phyloP scores from a whole-genome alignment of 129 eudicot species.

The Logfia minima region DNA sequence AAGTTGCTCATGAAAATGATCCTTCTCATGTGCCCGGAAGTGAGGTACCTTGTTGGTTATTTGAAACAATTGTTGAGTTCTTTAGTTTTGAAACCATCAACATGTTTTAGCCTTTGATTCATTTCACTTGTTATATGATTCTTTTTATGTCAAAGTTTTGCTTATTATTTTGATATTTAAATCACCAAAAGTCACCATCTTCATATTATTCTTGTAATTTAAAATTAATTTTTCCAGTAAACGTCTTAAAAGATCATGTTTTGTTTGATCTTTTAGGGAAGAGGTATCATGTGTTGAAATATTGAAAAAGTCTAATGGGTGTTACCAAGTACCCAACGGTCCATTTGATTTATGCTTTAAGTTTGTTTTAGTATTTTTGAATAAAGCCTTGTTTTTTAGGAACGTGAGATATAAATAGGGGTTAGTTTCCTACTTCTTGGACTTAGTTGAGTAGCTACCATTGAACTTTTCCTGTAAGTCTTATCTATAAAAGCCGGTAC shows the following conservation, averaged over 20 bases:
- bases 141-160: not conserved
- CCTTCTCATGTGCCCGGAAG: slow-evolving; percentile 38
- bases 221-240: not conserved
- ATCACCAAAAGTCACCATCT: not conserved
- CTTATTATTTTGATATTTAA: not conserved
- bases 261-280: not conserved
- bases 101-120: not conserved
- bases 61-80: not conserved
- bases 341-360: too few species aligned
- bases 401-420: not conserved
- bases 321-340: too few species aligned
- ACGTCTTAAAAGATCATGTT: not conserved
- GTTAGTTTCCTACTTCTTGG: not conserved
- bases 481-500: too few species aligned
- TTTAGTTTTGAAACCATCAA: too few species aligned
- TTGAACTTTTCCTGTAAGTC: too few species aligned
- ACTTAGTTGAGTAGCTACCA: too few species aligned
- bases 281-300: not conserved
- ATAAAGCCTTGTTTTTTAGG: not conserved
- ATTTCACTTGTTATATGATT: not conserved
- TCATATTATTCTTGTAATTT: not conserved
- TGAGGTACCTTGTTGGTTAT: slow-evolving; percentile 39
- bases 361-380: not conserved
- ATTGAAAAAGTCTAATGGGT: too few species aligned
- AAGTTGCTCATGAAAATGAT: slow-evolving; percentile 38